phyloP scores from a whole-genome alignment of 2,329 filamentous ascomycete genomes.

The Clathrospora elynae region DNA sequence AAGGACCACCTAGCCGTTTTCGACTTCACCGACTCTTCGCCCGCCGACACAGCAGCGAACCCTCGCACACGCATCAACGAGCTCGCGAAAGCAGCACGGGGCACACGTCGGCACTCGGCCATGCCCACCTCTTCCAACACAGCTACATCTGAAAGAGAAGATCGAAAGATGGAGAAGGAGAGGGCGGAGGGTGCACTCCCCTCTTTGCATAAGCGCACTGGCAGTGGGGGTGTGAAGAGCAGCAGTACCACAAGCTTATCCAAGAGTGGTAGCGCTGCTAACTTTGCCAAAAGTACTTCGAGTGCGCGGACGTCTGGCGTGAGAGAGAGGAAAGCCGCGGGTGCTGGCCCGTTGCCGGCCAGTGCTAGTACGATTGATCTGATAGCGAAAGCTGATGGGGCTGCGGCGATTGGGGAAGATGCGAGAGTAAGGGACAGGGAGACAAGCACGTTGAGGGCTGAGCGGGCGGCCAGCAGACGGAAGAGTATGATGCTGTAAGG shows the following conservation, averaged over 20 bases:
- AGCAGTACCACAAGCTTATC: constrained; percentile 19
- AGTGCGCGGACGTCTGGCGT: constrained; percentile 14
- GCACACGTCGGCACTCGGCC: constrained; percentile 42
- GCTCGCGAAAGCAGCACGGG: constrained; percentile 37
- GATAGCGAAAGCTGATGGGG: constrained; percentile 14
- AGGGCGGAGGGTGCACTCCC: constrained; percentile 26
- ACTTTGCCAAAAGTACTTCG: constrained; percentile 13
- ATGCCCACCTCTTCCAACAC: constrained; percentile 25
- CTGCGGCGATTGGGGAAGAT: constrained; percentile 6
- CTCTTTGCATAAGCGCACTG: constrained; percentile 34
- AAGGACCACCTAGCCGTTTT: constrained; percentile 45
- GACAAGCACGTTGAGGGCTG: constrained; percentile 35
- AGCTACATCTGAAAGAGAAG: constrained; percentile 6
- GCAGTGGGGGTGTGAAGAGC: constrained; percentile 31
- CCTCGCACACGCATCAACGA: constrained; percentile 33
- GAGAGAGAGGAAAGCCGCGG: constrained; percentile 26
- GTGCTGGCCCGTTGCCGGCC: constrained; percentile 4
- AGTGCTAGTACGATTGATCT: constrained; percentile 21
- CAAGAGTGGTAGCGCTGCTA: constrained; percentile 20
- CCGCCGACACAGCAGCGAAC: constrained; percentile 23
- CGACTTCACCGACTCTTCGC: constrained; percentile 46
- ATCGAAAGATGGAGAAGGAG: constrained; percentile 21
- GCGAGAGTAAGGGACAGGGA: constrained; percentile 17
- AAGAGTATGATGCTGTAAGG: constrained; percentile 52
- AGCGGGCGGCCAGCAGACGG: constrained; percentile 48